phyloP scores from a whole-genome alignment of 352 stramenopile genomes.

The Phytopythium litorale region DNA sequence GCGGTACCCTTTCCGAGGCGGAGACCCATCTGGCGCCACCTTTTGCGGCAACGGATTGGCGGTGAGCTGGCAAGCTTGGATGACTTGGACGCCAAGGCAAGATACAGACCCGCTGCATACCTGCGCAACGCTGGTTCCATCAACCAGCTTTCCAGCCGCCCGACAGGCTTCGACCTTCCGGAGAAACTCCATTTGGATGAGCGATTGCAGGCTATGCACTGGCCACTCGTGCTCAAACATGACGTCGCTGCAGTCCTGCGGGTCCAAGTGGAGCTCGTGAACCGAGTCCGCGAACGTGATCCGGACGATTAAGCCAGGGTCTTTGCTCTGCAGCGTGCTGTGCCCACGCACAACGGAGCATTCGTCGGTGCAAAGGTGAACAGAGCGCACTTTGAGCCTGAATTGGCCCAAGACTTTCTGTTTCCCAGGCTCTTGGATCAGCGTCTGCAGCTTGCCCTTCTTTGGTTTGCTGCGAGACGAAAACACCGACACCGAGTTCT shows the following conservation, averaged over 20 bases:
- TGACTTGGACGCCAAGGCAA: neutral
- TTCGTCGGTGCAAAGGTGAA: conserved; percentile 25
- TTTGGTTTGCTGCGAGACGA: neutral
- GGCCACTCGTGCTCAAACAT: conserved; percentile 24
- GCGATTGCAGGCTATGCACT: conserved; percentile 16
- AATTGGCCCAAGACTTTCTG: conserved; percentile 7
- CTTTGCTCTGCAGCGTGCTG: conserved; percentile 12
- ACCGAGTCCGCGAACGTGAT: conserved; percentile 25
- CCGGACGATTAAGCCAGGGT: conserved; percentile 20
- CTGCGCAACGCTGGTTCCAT: neutral
- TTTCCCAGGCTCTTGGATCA: conserved; percentile 6
- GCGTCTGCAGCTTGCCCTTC: conserved; percentile 4
- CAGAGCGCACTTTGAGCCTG: conserved; percentile 14
- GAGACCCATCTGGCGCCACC: neutral
- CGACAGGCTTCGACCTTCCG: neutral
- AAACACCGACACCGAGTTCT: neutral
- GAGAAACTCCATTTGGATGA: neutral
- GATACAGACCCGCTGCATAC: neutral
- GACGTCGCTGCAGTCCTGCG: conserved; percentile 11
- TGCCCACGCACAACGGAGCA: conserved; percentile 28
- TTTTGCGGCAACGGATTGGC: neutral
- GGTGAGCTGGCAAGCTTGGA: neutral
- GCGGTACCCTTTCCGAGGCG: neutral
- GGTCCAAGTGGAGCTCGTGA: conserved; percentile 17
- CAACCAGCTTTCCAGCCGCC: neutral